Evolutionary conservation across 805 yeast species (phyloP), one percentile per base, ranked within the genome.

Genomic region (Maudiozyma turicensis): DNA sequence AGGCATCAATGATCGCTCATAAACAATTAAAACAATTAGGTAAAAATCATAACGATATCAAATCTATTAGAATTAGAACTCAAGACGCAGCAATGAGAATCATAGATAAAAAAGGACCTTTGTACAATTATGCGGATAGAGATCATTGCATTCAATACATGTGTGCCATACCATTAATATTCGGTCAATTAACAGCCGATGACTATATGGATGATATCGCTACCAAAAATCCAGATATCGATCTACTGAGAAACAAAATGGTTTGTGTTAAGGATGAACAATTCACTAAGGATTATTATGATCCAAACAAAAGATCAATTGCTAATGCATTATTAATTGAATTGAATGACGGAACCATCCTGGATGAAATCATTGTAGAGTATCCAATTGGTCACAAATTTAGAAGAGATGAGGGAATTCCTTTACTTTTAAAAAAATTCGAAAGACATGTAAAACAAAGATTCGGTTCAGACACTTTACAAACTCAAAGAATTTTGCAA

Each of bases 121-220:
- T 78, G 47, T 71, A 78, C 67, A 78, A 79, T 66, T 79, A 78
- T 58, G 84, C 84, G 20, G 84, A 78, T 61, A 71, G 84, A 54
- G 84, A 78, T 56, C 84, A 78, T 61, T 78, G 83, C 63, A 78
- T 78, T 53, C 84, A 78, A 59, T 78, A 78, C 64, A 78, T 78
- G 83, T 72, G 73, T 44, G 83, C 84, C 15, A 58, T 78, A 34
- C 81, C 83, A 34, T 63, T 78, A 50, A 70, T 79, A 52, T 66
- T 70, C 55, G 84, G 84, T 41, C 70, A 77, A 48, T 63, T 78
- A 48, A 76, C 80, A 33, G 83, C 83, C 6, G 78, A 75, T 55
- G 81, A 78, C 60, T 78, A 78, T 64, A 61, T 73, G 40, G 82
- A 78, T 59, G 55, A 55, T 3, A 60, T 74, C 46, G 83, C 84